These are phyloP conservation scores for Hymenoscyphus albidus DNA, from an alignment of 2,329 filamentous ascomycete genomes.

Conservation along the genomic window DNA sequence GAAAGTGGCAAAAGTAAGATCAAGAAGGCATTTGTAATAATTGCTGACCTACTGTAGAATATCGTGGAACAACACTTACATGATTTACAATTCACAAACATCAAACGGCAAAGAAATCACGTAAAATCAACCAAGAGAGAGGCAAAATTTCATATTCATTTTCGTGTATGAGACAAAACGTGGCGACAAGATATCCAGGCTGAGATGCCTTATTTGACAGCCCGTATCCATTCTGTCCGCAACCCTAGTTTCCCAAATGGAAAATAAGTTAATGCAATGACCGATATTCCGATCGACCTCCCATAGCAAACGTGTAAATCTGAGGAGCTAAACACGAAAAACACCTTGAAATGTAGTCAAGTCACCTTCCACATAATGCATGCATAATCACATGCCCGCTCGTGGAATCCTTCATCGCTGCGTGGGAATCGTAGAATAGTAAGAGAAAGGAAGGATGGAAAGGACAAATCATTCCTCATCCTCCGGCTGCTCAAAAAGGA, in stretches of 20 bases:
- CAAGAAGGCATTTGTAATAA: no score
- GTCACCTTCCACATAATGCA: conserved; percentile 4
- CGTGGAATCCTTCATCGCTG: conserved; percentile 6
- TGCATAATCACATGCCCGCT: neutral
- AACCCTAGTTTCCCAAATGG: conserved; percentile 11
- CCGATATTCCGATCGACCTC: neutral
- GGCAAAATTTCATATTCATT: conserved; percentile 2
- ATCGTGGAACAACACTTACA: no score
- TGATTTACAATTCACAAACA: no score
- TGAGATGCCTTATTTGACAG: conserved; percentile 13
- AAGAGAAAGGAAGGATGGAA: conserved; percentile 13
- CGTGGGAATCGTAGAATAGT: conserved; percentile 11
- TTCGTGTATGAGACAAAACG: conserved; percentile 10
- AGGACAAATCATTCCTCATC: conserved; percentile 56
- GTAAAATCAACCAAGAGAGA: neutral
- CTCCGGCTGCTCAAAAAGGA: conserved; percentile 94
- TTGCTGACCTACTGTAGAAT: no score
- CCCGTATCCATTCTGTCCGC: conserved; percentile 9
- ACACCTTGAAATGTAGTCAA: neutral
- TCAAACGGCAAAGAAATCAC: neutral
- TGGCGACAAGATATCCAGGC: conserved; percentile 16
- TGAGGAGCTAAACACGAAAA: neutral
- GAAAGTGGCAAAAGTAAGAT: no score
- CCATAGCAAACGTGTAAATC: neutral
- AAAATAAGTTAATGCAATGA: conserved; percentile 1